phyloP scores from a whole-genome alignment of 2,329 filamentous ascomycete species.

The Diplodia intermedia region DNA sequence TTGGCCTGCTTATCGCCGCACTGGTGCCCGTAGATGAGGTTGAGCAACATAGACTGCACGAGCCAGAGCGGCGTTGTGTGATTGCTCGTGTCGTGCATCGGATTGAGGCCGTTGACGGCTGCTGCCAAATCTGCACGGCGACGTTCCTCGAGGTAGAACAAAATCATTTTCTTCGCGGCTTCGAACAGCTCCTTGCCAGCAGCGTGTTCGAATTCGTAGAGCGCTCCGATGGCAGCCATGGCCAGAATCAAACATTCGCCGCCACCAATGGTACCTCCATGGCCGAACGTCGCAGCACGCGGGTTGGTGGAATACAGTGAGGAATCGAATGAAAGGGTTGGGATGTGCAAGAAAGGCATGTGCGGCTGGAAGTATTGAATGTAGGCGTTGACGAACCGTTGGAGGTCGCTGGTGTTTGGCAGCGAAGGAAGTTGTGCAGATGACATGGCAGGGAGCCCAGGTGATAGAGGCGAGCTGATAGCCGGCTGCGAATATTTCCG shows the following conservation, averaged over 20 bases:
- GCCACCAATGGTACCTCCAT: constrained; percentile 70
- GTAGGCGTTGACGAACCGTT: constrained; percentile 89
- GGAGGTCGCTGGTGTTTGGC: constrained; percentile 83
- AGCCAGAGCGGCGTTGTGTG: constrained; percentile 89
- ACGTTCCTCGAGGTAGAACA: constrained; percentile 88
- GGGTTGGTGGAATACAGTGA: constrained; percentile 68
- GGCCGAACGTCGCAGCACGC: constrained; percentile 64
- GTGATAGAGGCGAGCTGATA: constrained; percentile 60
- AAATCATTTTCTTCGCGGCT: constrained; percentile 93
- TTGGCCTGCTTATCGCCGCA: constrained; percentile 89
- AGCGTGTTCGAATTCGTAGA: constrained; percentile 84
- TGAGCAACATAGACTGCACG: constrained; percentile 95
- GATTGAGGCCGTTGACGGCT: constrained; percentile 60
- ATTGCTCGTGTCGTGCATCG: constrained; percentile 64
- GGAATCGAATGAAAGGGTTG: constrained; percentile 88
- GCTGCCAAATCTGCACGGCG: constrained; percentile 80
- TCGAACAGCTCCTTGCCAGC: constrained; percentile 88
- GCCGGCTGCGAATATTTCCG: constrained; percentile 67
- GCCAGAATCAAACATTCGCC: constrained; percentile 86
- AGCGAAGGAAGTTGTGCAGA: constrained; percentile 63
- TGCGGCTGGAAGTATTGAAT: constrained; percentile 93
- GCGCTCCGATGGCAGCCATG: constrained; percentile 83
- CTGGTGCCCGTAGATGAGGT: constrained; percentile 94
- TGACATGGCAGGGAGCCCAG: constrained; percentile 37
- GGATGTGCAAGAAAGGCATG: constrained; percentile 90